Evolutionary conservation across 2,329 filamentous ascomycete genomes (phyloP), one percentile per base, ranked within the genome.

Genomic region (Alternaria infectoria): DNA sequence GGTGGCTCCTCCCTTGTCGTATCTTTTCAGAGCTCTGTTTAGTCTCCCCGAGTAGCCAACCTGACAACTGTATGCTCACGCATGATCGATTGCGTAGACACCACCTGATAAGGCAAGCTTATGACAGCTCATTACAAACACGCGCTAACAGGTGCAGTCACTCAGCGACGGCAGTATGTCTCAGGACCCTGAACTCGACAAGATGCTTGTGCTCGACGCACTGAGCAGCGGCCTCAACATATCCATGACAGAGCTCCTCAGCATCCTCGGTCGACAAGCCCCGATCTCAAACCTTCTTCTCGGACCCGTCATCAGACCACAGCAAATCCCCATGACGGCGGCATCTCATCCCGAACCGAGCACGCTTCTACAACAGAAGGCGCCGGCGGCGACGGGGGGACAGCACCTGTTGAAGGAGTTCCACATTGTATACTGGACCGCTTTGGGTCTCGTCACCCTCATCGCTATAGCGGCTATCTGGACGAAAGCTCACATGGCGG

Each of bases 271-370:
- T 9, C 11, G 6, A 12, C 59, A 62, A 54, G 54, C 59, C n/a
- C 59, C 59, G 6, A 25, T 62, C 13, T 54, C 59, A 4, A 54
- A 58, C 23, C 46, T 62, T 12, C 59, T 61, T 17, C 59, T 62
- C 21, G 17, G 32, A 3, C 47, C 40, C 17, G n/a, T 21, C 12
- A 28, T 57, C 52, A 56, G 47, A 26, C 19, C 28, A 13, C 51
- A 50, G 7, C 17, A 21, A 4, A 23, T 28, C 11, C 21, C 43
- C 28, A 30, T 23, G n/a, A 55, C 57, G 12, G 47, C 51, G 23
- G 55, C 57, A 1, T 44, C 47, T 9, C 23, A 30, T 36, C 5
- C 49, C 11, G 28, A 32, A 30, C 47, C 57, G 19, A 52, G 36
- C 36, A 46, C 19, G 2, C n/a, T 25, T 36, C 9, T 28, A 12